phyloP scores from a whole-genome alignment of 2,329 filamentous ascomycete species.

The Sporothrix variecibatus region DNA sequence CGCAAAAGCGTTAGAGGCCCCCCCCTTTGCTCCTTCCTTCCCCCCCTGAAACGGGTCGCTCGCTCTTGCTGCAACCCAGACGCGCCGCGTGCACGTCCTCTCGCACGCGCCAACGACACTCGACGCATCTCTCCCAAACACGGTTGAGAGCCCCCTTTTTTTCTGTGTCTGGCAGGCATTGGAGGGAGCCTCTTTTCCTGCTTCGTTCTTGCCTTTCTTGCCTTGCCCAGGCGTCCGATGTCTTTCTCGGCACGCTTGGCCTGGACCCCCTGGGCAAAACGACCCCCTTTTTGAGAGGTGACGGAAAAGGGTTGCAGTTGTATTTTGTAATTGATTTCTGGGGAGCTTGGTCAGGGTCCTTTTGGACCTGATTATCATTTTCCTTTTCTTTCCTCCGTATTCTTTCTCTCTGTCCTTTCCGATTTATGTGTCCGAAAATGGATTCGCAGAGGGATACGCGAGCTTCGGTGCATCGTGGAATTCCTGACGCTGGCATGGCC shows the following conservation, averaged over 20 bases:
- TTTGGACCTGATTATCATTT: neutral
- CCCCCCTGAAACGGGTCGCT: conserved; percentile 22
- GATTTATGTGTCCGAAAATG: conserved; percentile 7
- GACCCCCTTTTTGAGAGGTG: neutral
- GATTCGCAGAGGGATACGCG: conserved; percentile 12
- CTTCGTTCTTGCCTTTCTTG: neutral
- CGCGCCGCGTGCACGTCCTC: conserved; percentile 23
- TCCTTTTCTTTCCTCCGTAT: neutral
- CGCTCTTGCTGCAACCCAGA: conserved; percentile 14
- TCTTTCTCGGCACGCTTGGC: conserved; percentile 18
- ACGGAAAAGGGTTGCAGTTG: neutral
- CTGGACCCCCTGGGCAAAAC: neutral
- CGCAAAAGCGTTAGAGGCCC: neutral
- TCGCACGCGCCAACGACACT: conserved; percentile 20
- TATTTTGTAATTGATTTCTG: neutral
- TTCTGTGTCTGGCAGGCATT: conserved; percentile 5
- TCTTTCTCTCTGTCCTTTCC: neutral
- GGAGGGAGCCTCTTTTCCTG: neutral
- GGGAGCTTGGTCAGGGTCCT: neutral
- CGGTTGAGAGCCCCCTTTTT: conserved; percentile 8
- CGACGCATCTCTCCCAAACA: conserved; percentile 19
- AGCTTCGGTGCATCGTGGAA: conserved; percentile 14
- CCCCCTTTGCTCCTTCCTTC: neutral
- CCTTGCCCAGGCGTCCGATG: neutral
- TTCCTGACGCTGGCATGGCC: conserved; percentile 3